phyloP scores from a whole-genome alignment of 2,329 filamentous ascomycete genomes.

The Cytospora schulzeri region DNA sequence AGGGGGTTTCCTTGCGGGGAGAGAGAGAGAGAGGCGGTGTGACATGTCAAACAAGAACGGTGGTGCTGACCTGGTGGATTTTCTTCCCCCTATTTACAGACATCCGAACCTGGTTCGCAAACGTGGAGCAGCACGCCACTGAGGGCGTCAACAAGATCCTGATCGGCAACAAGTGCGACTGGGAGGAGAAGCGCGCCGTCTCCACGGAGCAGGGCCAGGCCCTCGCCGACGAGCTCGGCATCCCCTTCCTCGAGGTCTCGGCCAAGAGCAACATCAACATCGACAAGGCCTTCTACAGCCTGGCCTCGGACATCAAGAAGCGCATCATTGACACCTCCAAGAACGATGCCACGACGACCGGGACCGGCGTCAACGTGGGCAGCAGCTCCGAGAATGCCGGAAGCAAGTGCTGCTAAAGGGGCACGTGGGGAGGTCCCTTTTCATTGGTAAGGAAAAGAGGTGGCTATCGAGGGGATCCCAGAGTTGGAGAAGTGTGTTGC shows the following conservation, averaged over 20 bases:
- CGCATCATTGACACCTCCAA: conserved; percentile 90
- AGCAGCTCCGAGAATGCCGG: conserved; percentile 59
- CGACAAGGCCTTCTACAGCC: conserved; percentile 95
- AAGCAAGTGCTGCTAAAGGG: conserved; percentile 75
- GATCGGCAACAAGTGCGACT: conserved; percentile 99
- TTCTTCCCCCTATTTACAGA: conserved; percentile 55
- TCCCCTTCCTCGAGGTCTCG: conserved; percentile 97
- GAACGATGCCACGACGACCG: conserved; percentile 62
- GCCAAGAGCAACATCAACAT: conserved; percentile 99
- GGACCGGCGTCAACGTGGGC: conserved; percentile 69
- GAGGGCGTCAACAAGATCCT: conserved; percentile 99
- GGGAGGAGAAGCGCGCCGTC: conserved; percentile 97
- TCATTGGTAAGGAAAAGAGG: too few relatives aligned
- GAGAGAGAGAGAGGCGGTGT: conserved; percentile 20
- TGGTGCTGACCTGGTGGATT: conserved; percentile 1
- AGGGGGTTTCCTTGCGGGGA: conserved; percentile 23
- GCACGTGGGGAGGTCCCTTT: not conserved
- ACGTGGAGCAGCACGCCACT: conserved; percentile 96
- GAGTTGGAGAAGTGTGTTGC: not conserved
- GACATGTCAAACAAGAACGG: not conserved
- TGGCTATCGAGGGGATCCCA: not conserved
- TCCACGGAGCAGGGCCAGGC: conserved; percentile 91
- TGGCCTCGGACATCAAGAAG: conserved; percentile 98
- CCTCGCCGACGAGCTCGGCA: conserved; percentile 91
- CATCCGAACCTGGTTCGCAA: conserved; percentile 99